Conservation (phyloP, 1,284 basidiomycete species). For the Inonotus hispidus region DNA sequence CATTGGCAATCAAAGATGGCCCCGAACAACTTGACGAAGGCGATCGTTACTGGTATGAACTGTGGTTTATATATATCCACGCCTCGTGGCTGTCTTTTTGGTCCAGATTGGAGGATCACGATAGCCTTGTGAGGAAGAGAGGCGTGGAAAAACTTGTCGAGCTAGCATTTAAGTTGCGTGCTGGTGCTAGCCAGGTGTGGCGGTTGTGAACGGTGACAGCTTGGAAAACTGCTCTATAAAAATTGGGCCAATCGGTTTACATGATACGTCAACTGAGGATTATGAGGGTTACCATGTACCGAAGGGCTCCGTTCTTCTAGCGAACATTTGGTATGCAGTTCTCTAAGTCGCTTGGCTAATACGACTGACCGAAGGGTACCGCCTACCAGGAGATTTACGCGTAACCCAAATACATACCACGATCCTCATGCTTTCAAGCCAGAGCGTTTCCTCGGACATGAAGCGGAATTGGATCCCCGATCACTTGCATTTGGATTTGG, state of each 20-base stretch:
- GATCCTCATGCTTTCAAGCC: conserved; percentile 28
- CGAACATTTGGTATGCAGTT: conserved; percentile 13
- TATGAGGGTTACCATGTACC: conserved; percentile 19
- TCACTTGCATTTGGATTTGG: conserved; percentile 15
- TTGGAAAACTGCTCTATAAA: no score
- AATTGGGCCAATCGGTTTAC: conserved; percentile 25
- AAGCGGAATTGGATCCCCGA: conserved; percentile 13
- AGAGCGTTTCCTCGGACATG: conserved; percentile 23
- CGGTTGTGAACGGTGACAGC: no score
- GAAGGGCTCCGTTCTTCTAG: conserved; percentile 16
- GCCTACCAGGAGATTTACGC: conserved; percentile 5
- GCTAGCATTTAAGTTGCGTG: no score
- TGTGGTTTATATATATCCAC: no score
- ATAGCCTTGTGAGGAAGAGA: no score
- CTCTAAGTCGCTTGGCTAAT: neutral
- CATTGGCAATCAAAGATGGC: no score
- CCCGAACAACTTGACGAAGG: no score
- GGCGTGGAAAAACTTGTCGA: no score
- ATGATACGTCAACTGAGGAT: conserved; percentile 11
- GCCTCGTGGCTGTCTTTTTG: no score
- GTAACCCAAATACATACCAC: conserved; percentile 18
- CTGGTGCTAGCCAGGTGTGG: no score
- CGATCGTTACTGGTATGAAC: no score
- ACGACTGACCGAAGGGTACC: neutral
- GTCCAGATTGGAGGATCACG: no score